A percentile compares a stretch with the other conserved stretches of the same genome.
These are phyloP conservation scores for Mycena sanguinolenta DNA, from an alignment of 768 basidiomycete genomes.

Conservation along the genomic window DNA sequence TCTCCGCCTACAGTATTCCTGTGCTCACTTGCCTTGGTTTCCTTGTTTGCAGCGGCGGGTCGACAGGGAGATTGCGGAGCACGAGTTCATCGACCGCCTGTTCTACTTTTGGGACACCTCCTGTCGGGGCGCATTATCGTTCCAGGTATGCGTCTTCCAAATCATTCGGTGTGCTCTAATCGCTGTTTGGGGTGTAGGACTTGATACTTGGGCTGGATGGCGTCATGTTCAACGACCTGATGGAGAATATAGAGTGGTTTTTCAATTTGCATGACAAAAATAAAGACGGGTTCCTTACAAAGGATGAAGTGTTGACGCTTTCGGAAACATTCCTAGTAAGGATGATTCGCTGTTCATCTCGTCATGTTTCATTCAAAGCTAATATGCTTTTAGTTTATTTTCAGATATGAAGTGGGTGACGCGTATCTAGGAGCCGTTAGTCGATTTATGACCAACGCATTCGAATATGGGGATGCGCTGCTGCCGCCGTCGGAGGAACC, in stretches of 20 bases:
- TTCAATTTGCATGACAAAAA: conserved; percentile 97
- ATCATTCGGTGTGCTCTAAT: background rate
- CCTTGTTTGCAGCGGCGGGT: conserved; percentile 78
- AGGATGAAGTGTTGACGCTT: conserved; percentile 95
- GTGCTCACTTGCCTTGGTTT: conserved; percentile 17
- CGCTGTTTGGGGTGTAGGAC: conserved; percentile 66
- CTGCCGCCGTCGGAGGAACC: conserved; percentile 63
- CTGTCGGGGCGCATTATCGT: conserved; percentile 85
- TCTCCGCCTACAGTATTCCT: background rate
- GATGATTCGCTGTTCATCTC: conserved; percentile 14
- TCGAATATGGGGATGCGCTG: conserved; percentile 98
- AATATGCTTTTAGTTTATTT: conserved; percentile 81
- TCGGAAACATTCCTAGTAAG: conserved; percentile 93
- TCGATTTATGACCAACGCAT: conserved; percentile 97
- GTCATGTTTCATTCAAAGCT: conserved; percentile 16
- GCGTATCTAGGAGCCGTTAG: conserved; percentile 97
- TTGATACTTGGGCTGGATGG: conserved; percentile 89
- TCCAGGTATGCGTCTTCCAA: conserved; percentile 71
- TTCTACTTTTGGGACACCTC: conserved; percentile 96
- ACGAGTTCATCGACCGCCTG: conserved; percentile 93
- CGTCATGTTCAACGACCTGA: conserved; percentile 95
- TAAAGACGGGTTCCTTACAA: conserved; percentile 94
- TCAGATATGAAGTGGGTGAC: conserved; percentile 96
- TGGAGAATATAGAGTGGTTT: conserved; percentile 99
- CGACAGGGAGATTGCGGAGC: conserved; percentile 93